Evolutionary conservation across 2,329 filamentous ascomycete genomes (phyloP).

Genomic region (Helotiales sp.): DNA sequence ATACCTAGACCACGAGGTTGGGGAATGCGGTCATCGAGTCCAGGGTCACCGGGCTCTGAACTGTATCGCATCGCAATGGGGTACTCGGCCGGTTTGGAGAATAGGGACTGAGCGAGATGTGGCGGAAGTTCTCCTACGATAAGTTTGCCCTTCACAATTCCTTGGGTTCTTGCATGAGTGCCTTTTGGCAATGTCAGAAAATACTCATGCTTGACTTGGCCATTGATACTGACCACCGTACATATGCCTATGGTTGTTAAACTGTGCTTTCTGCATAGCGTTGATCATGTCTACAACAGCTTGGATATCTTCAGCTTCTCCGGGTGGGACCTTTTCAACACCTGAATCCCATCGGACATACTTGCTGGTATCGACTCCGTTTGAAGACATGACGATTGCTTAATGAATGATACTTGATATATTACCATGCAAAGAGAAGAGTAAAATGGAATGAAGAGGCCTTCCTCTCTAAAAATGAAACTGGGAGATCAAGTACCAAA

Average conservation of each 20-base stretch:
- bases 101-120: slow-evolving; percentile 50
- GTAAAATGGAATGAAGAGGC: neutral
- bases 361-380: slow-evolving; percentile 30
- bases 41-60: slow-evolving; percentile 47
- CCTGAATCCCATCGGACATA: slow-evolving; percentile 50
- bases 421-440: neutral
- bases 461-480: too few relatives aligned
- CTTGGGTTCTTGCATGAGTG: slow-evolving; percentile 54
- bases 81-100: slow-evolving; percentile 42
- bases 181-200: slow-evolving; percentile 32
- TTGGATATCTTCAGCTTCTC: slow-evolving; percentile 51
- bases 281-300: slow-evolving; percentile 53
- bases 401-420: neutral
- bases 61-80: slow-evolving; percentile 46
- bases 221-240: slow-evolving; percentile 34
- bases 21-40: slow-evolving; percentile 49
- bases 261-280: slow-evolving; percentile 50
- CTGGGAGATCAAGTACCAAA: too few relatives aligned
- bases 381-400: slow-evolving; percentile 4
- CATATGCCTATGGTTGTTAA: slow-evolving; percentile 48
- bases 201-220: neutral
- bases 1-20: slow-evolving; percentile 54
- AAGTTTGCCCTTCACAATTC: slow-evolving; percentile 53
- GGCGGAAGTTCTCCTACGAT: slow-evolving; percentile 49
- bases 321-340: slow-evolving; percentile 47